Base-by-base conservation (phyloP, 495 filamentous ascomycete genomes). In the Hyaloscypha hepaticicola region DNA sequence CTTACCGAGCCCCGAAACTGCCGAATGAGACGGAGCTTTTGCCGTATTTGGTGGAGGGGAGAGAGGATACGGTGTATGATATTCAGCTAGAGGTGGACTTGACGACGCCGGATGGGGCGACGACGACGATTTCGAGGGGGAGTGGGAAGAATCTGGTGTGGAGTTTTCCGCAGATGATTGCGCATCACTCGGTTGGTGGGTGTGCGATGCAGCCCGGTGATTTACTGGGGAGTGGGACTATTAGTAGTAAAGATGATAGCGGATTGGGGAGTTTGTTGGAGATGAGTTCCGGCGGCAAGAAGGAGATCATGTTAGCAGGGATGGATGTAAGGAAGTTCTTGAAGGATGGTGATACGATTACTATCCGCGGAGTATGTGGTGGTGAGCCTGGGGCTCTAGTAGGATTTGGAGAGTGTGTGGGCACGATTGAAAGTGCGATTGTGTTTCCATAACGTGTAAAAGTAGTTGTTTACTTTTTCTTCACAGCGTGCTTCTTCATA, bases 141-240 rank as follows among this genome's bases (percentile, higher is more conserved):
- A 90, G 81, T 61, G 83, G 86, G 11, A 81, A 77, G 63, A 85
- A 96, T 73, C 83, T 97, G 28, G 83, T 98, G 24, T 98, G 86
- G 82, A 96, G 91, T 0, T 98, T 96, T 77, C 85, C 90, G 16
- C 94, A 98, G 77, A 96, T 98, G 92, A 80, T 98, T 41, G 88
- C 94, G 0, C 94, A 98, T 72, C 94, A 98, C 73, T 88, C 90
- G 6, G 82, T 94, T 52, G 90, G 88, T 1, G 94, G 94, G 25
- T 98, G 94, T 74, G 87, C 88, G 19, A 73, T 98, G 79, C 83
- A 85, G 48, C 80, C 88, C 0, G 94, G 94, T 38, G 94, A 98
- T 69, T 76, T 98, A 57, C 74, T 98, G 1, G 94, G 92, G 22
- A 93, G 90, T 4, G 94, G 94, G 2, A 98, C 94, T 1, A 96